Base-by-base conservation (phyloP, 805 yeast genomes). In the Cyberlindnera misumaiensis region DNA sequence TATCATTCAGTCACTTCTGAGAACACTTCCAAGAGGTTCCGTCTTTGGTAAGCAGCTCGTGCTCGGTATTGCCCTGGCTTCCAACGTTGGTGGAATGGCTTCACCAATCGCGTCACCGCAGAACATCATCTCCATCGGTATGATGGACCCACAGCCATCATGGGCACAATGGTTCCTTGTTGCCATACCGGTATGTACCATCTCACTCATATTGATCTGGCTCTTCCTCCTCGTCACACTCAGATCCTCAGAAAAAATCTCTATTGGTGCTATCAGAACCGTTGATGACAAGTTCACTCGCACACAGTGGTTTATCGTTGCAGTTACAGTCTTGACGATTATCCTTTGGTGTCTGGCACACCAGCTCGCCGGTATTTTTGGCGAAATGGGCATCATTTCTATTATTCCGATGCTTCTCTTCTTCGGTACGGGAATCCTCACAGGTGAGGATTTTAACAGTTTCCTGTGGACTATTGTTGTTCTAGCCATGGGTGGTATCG, bases 91-190 rank as follows among this genome's bases (percentile, higher is more conserved):
- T 16, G 98, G 98, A 47, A 90, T 89, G 95, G 83, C 96, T 0
- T 86, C 96, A 4, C 98, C 98, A 7, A 90, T 90, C 54, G 89
- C 97, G 1, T 86, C 96, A 3, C 98, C 98, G 2, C 98, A 90
- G 57, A 90, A 90, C 59, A 85, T 90, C 45, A 80, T 90, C 51
- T 95, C 96, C 1, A 70, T 90, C 36, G 89, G 86, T 40, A 67
- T 81, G 49, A 90, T 90, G 97, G 70, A 69, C 40, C 95, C 94
- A 1, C 80, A 73, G 40, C 80, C 81, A 1, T 77, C 82, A 8
- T 90, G 98, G 98, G 80, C 81, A 10, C 83, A 86, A 56, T 90
- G 98, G 98, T 93, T 90, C 59, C 77, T 80, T 7, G 75, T 90
- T 33, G 76, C 96, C 0, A 61, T 89, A 14, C 98, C 98, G 0